Evolutionary conservation across 257 asterid species (phyloP).

Genomic region (Jacaranda copaia): DNA sequence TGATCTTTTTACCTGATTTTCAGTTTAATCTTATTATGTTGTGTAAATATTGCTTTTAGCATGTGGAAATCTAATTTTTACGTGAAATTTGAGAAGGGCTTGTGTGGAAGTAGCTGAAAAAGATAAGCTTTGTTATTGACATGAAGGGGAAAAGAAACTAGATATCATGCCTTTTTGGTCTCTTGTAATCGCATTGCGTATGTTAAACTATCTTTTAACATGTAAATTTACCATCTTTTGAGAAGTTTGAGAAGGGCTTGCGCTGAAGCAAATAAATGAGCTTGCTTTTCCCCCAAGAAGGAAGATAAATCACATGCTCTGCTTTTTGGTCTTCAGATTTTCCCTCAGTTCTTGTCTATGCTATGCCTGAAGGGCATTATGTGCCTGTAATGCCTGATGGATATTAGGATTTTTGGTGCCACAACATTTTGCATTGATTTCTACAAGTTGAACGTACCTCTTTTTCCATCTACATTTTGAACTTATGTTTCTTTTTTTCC

Average conservation of each 20-base stretch:
- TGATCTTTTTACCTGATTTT: not conserved
- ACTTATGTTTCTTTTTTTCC: not conserved
- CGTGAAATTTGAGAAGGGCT: not conserved
- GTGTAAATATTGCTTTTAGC: slow-evolving; percentile 12
- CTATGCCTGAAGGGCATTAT: not conserved
- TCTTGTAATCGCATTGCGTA: not conserved
- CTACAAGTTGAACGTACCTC: not conserved
- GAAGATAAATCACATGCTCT: not conserved
- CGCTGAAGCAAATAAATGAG: not conserved
- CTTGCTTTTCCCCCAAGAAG: not conserved
- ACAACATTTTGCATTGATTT: not conserved
- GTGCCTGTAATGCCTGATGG: not conserved
- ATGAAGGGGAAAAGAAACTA: not conserved
- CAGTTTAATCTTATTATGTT: not conserved
- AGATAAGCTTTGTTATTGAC: not conserved
- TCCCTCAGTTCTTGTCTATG: no score
- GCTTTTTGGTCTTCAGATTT: not conserved
- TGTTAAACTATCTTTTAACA: not conserved
- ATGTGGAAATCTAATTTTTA: not conserved
- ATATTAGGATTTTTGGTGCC: no score
- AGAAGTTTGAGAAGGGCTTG: not conserved
- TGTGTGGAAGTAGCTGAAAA: not conserved
- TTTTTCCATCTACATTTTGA: not conserved
- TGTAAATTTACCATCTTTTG: not conserved
- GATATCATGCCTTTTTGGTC: not conserved